Base-by-base conservation (phyloP, 257 asterid genomes). In the Solanum neorickii region DNA sequence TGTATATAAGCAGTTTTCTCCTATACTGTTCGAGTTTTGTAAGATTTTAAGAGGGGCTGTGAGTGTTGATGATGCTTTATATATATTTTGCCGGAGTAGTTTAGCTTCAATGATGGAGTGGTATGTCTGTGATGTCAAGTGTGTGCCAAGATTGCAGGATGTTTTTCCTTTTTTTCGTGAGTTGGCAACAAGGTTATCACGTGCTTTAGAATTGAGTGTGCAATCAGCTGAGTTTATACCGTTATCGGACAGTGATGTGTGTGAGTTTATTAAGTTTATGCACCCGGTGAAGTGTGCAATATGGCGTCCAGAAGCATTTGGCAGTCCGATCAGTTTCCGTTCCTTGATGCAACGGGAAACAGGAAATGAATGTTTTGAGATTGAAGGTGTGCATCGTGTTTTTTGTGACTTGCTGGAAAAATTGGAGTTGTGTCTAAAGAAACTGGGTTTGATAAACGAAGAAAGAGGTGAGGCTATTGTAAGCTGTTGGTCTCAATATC, bases 131-230 rank as follows among this genome's bases (percentile, higher is more conserved):
- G 60, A 73, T 21, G 89, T 84, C 75, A 89, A 77, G 66, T 82
- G 74, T 33, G 60, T 87, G 69, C 65, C 93, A 69, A 86, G 91
- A 76, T 60, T 95, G 87, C 90, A n/a, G 7, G 99, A 96, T 68
- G 83, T 93, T 84, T 90, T 94, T 37, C 93, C 93, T 3, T 95
- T 94, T 87, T 91, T 94, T 75, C 76, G 84, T 20, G 98, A 96
- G 83, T 84, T 95, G 86, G 96, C 96, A 21, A 80, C 18, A 46
- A 94, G 90, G 88, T 82, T 96, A 76, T 88, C 92, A 3, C 68
- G 13, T 21, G 89, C 84, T 86, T 87, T 96, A 90, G 87, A 56
- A 68, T 88, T 87, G 78, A 83, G 90, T 76, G 29, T 65, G 46
- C 93, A 52, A 52, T 52, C 23, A 52, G 23, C 56, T 66, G 20